Conservation (phyloP, 305 asterid genomes). For the Nicotiana rustica region DNA sequence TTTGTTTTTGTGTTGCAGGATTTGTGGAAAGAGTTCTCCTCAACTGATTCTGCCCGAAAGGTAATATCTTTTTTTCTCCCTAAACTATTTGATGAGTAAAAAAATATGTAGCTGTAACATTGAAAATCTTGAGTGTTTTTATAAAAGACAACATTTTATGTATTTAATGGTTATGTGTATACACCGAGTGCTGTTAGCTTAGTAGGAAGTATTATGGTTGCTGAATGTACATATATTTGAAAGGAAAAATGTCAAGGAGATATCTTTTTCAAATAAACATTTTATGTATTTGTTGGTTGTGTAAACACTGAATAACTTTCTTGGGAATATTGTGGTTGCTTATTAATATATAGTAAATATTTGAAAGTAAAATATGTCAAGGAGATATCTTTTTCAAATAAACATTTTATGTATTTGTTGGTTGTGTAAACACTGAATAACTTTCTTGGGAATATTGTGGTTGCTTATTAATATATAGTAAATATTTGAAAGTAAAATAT, state of each 20-base stretch:
- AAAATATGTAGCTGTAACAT: background rate
- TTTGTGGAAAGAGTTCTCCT: conserved; percentile 72
- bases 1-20: conserved; percentile 55
- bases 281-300: background rate
- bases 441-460: background rate
- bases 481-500: background rate
- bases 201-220: background rate
- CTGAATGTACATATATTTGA: background rate
- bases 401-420: background rate
- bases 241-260: background rate
- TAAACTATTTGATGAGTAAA: background rate
- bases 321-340: background rate
- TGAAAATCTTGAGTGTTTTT: background rate
- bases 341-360: background rate
- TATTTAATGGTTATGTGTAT: background rate
- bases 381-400: background rate
- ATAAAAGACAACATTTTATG: background rate
- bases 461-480: background rate
- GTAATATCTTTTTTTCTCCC: conserved; percentile 40
- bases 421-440: background rate
- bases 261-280: background rate
- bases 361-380: background rate
- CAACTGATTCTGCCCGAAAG: conserved; percentile 88
- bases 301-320: background rate
- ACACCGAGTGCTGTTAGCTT: background rate